Evolutionary conservation across 768 basidiomycete genomes (phyloP), one percentile per base, ranked within the genome.

Genomic region (Lentinus brumalis): DNA sequence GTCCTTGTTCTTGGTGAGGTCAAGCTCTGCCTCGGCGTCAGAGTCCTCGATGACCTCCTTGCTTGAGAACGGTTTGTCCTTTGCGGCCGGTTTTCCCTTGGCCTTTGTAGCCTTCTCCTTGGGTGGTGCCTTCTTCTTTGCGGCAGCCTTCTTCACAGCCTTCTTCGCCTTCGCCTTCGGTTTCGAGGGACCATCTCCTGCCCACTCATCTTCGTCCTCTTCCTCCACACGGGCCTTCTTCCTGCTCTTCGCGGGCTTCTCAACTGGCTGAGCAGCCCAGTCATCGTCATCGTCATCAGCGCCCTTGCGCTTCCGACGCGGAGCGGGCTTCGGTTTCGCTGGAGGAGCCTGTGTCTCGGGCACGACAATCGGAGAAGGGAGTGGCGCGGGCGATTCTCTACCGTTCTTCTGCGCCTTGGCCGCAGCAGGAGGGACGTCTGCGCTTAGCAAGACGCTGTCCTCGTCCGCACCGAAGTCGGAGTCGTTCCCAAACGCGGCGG

Each of bases 201-300:
- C 46, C 61, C 62, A 65, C 41, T 67, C 67, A 0, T 58, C 54
- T 16, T 71, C 67, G 35, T 63, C 60, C 44, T 69, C 62, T 47
- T 68, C 73, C 21, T 68, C 65, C 16, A 51, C 53, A 26, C 57
- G 38, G 4, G 64, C 41, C 51, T 66, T 67, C 65, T 67, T 63
- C 40, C 61, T 66, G 18, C 61, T 32, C 63, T 67, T 69, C 15
- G 67, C 39, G 59, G 62, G 59, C 21, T 62, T 53, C 47, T 57
- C 51, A 18, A 31, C 35, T 18, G 38, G 46, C 50, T 65, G 61
- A 41, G 54, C 66, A 40, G 38, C 59, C 62, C 55, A 63, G 15
- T 60, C 62, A 26, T 61, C 63, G 39, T 66, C 65, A 29, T 58
- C 49, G 26, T 64, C 49, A 29, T 64, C 68, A 1, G 64, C 63